Percentiles rank a stretch among this genome's conserved stretches.
These are phyloP conservation scores for Amanita muscaria DNA, from an alignment of 768 basidiomycete species.

Conservation along the genomic window DNA sequence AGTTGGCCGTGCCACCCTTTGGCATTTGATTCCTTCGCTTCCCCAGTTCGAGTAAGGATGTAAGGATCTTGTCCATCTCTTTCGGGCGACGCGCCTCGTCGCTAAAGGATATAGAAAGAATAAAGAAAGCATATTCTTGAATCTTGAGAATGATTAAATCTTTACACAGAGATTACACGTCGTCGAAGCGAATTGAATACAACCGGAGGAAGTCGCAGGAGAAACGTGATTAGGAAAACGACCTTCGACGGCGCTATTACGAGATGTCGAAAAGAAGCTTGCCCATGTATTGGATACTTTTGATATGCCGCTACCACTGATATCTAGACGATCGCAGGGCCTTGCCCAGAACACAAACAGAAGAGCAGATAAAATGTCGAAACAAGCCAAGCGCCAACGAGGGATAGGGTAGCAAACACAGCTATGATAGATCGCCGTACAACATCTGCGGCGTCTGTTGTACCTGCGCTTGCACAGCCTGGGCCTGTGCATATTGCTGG, in stretches of 20 bases:
- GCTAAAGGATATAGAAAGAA: not conserved
- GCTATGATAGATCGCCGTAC: slow-evolving; percentile 4
- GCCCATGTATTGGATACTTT: slow-evolving; percentile 5
- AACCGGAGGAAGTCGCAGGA: not conserved
- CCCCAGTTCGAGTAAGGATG: too few species aligned
- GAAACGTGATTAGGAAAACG: too few species aligned
- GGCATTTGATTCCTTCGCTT: not conserved
- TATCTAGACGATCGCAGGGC: too few species aligned
- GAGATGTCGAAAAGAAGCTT: not conserved
- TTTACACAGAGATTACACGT: slow-evolving; percentile 8
- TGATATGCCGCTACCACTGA: not conserved
- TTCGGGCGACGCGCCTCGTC: not conserved
- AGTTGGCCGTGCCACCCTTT: not conserved
- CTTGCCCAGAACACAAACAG: too few species aligned
- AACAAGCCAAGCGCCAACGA: not conserved
- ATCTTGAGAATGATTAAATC: slow-evolving; percentile 4
- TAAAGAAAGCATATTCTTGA: not conserved
- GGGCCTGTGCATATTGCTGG: slow-evolving; percentile 26
- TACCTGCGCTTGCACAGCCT: slow-evolving; percentile 21
- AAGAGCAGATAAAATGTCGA: not conserved
- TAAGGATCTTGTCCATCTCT: too few species aligned
- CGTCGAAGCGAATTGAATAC: slow-evolving; percentile 1
- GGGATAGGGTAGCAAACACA: too few species aligned
- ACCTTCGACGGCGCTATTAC: slow-evolving; percentile 1
- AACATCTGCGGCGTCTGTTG: slow-evolving; percentile 8